Evolutionary conservation across 805 yeast genomes (phyloP), one percentile per base, ranked within the genome.

Genomic region (Yarrowia hollandica): DNA sequence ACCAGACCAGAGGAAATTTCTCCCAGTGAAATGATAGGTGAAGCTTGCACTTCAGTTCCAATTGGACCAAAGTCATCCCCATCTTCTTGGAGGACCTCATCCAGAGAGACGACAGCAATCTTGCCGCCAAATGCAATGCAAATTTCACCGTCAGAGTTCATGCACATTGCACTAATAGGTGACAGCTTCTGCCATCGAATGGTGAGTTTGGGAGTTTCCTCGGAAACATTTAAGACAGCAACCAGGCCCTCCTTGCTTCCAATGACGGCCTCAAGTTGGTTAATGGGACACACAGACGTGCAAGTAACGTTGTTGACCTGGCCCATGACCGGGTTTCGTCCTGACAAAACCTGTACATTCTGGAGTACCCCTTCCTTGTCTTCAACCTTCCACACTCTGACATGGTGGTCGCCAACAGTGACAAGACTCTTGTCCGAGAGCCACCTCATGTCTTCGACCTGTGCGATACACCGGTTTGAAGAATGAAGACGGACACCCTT

Each of bases 381-480:
- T n/a, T 46, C 54, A 34, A 79, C 70, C 62, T 73, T 77, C 92
- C 92, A 86, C 0, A 82, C 70, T 59, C 85, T 82, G 15, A 85
- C 71, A 61, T 82, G 79, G 26, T 91, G 75, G 12, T 82, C 70
- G 0, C 92, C 92, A 44, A 77, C 70, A 0, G 90, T 84, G 3
- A 84, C 70, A 5, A 84, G 68, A 11, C 69, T 70, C 21, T 74
- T 66, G 15, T 75, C 76, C 60, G 79, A 74, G 28, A 75, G 65
- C 91, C 91, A 86, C 4, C 76, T 52, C 37, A 86, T 65, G 35
- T 79, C 82, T 62, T 80, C 76, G 6, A 86, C 77, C 10, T 77
- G 74, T 0, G 87, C 79, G 0, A 86, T 81, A 67, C 90, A 86
- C 64, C 81, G 77, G 69, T 86, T 86, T 33, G 82, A 78, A 0